Percentiles rank a stretch among this genome's conserved stretches.
Evolutionary conservation across 2,329 filamentous ascomycete genomes (phyloP).

Genomic region (Lasiodiplodia citricola): DNA sequence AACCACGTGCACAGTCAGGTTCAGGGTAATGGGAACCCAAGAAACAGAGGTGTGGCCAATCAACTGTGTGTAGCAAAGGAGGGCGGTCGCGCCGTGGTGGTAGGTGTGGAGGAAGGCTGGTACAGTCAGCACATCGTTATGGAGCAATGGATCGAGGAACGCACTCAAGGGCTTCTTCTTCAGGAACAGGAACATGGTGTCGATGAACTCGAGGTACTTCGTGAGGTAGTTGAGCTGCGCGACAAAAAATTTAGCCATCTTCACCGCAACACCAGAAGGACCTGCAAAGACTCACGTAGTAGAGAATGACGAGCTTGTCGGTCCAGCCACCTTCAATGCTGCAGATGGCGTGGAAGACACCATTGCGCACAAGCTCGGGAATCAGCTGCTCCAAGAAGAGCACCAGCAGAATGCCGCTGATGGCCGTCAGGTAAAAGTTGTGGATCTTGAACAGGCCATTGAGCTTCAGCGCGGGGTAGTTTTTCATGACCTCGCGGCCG

Average conservation of each 20-base stretch:
- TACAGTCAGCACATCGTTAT: conserved; percentile 33
- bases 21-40: conserved; percentile 92
- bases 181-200: conserved; percentile 95
- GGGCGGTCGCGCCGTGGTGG: conserved; percentile 94
- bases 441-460: conserved; percentile 91
- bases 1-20: conserved; percentile 92
- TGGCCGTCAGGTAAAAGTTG: conserved; percentile 90
- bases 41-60: conserved; percentile 91
- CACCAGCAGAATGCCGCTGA: conserved; percentile 79
- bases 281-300: conserved; percentile 76
- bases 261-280: background rate
- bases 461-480: conserved; percentile 82
- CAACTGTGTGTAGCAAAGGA: conserved; percentile 97
- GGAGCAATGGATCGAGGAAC: conserved; percentile 31
- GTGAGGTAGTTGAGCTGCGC: conserved; percentile 92
- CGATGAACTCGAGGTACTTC: conserved; percentile 94
- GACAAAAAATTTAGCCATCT: conserved; percentile 45
- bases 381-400: conserved; percentile 92
- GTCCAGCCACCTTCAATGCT: conserved; percentile 85
- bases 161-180: conserved; percentile 98
- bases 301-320: conserved; percentile 87
- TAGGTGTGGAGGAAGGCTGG: conserved; percentile 94
- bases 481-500: conserved; percentile 90
- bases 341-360: conserved; percentile 91
- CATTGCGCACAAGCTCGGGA: conserved; percentile 78